Evolutionary conservation across 1,284 basidiomycete species (phyloP).

Genomic region (Microbotryomycetes sp.): DNA sequence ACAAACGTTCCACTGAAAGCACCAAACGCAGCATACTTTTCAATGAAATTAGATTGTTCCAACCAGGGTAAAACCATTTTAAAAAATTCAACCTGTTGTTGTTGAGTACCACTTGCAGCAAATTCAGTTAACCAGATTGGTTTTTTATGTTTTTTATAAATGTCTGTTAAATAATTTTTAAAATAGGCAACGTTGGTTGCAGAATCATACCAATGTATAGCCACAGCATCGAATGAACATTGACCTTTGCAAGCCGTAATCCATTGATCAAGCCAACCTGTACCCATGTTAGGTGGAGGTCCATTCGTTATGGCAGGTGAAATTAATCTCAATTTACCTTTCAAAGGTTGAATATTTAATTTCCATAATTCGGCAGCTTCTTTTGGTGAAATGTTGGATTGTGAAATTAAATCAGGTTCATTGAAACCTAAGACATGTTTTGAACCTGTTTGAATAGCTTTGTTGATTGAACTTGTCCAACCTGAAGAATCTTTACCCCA

Average conservation of each 20-base stretch:
- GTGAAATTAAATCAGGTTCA: slow-evolving; percentile 8
- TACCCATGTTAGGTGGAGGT: slow-evolving; percentile 10
- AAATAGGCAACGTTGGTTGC: slow-evolving; percentile 19
- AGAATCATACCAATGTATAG: slow-evolving; percentile 17
- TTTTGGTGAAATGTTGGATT: slow-evolving; percentile 5
- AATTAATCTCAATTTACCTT: slow-evolving; percentile 5
- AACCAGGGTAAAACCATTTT: slow-evolving; percentile 28
- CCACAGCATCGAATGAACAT: slow-evolving; percentile 19
- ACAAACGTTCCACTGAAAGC: slow-evolving; percentile 22
- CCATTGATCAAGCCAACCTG: slow-evolving; percentile 16
- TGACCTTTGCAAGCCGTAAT: slow-evolving; percentile 11
- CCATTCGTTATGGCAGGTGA: slow-evolving; percentile 15
- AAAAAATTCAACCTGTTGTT: slow-evolving; percentile 24
- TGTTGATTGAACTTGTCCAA: slow-evolving; percentile 1
- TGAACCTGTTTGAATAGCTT: slow-evolving; percentile 7
- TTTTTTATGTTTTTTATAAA: slow-evolving; percentile 1
- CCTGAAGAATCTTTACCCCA: slow-evolving; percentile 5
- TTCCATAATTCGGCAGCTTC: slow-evolving; percentile 13
- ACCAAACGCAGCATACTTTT: slow-evolving; percentile 31
- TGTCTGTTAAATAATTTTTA: slow-evolving; percentile 20
- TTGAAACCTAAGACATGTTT: slow-evolving; percentile 11
- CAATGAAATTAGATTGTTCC: slow-evolving; percentile 16
- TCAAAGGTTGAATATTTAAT: slow-evolving; percentile 6
- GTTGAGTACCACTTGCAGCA: slow-evolving; percentile 11
- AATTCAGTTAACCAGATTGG: slow-evolving; percentile 30